These are phyloP conservation scores for Lolium rigidum DNA, from an alignment of 176 grass and related monocot genomes.

Conservation along the genomic window DNA sequence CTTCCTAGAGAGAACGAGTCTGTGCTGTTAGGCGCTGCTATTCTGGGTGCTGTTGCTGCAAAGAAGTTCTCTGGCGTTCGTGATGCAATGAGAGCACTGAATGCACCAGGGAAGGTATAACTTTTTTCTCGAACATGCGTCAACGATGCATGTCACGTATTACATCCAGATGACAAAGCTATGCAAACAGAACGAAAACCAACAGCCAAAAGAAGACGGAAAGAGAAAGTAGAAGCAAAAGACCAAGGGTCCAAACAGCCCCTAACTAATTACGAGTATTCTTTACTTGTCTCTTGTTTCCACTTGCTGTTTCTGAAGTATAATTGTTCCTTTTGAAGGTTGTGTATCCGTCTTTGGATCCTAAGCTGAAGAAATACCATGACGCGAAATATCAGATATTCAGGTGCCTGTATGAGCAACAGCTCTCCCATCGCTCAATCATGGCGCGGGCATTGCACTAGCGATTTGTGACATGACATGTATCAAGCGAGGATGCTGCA, in stretches of 20 bases:
- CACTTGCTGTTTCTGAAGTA: too few species aligned
- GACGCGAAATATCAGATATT: conserved; percentile 86
- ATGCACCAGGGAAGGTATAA: conserved; percentile 76
- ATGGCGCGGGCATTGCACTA: conserved; percentile 71
- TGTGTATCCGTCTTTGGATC: conserved; percentile 67
- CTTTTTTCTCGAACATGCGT: not conserved
- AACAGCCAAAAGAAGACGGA: not conserved
- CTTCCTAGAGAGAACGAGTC: conserved; percentile 89
- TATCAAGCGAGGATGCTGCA: not conserved
- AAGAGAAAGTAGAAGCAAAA: not conserved
- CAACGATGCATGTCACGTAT: not conserved
- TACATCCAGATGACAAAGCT: not conserved
- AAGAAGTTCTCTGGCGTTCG: conserved; percentile 64
- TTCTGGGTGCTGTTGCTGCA: conserved; percentile 83
- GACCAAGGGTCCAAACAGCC: not conserved
- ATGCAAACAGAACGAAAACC: not conserved
- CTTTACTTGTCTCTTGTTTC: not conserved
- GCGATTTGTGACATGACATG: not conserved
- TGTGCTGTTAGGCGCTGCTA: conserved; percentile 92
- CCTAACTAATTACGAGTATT: not conserved
- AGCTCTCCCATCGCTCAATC: conserved; percentile 60
- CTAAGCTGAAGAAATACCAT: conserved; percentile 84
- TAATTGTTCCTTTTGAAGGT: conserved; percentile 52
- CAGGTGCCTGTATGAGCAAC: conserved; percentile 82
- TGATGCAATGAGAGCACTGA: conserved; percentile 82